A percentile compares a stretch with the other conserved stretches of the same genome.
Evolutionary conservation across 2,329 filamentous ascomycete genomes (phyloP).

Genomic region (Claviceps sp.): DNA sequence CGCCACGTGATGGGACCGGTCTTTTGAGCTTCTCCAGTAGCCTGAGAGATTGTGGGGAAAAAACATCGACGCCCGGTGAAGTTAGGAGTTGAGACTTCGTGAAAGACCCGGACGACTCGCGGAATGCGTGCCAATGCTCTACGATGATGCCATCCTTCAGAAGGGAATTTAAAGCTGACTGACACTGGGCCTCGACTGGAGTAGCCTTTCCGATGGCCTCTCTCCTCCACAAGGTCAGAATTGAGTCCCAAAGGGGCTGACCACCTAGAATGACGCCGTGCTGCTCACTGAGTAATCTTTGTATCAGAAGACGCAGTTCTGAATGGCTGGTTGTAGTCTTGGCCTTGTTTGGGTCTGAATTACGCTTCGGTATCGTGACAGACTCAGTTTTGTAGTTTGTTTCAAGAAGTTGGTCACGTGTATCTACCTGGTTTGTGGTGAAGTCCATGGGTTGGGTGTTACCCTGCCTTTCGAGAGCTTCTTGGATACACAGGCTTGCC

Average conservation of each 20-base stretch:
- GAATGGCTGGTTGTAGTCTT: background rate
- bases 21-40: constrained; percentile 35
- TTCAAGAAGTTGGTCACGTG: background rate
- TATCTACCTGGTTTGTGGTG: background rate
- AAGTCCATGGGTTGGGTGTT: background rate
- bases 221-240: constrained; percentile 31
- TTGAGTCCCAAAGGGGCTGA: constrained; percentile 33
- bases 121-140: constrained; percentile 32
- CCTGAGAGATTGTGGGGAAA: constrained; percentile 25
- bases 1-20: constrained; percentile 14
- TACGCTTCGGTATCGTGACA: background rate
- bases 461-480: background rate
- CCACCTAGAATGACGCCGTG: constrained; percentile 38
- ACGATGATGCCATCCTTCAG: constrained; percentile 20
- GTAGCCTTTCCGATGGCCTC: constrained; percentile 25
- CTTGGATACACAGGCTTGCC: background rate
- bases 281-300: constrained; percentile 16
- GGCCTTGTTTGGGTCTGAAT: background rate
- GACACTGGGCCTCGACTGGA: constrained; percentile 26
- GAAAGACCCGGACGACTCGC: constrained; percentile 26
- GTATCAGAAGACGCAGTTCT: constrained; percentile 11
- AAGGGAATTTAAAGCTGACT: constrained; percentile 25
- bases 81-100: constrained; percentile 32
- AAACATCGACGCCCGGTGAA: constrained; percentile 26
- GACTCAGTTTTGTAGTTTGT: background rate